These are phyloP conservation scores for Epichloe brachyelytri DNA, from an alignment of 2,329 filamentous ascomycete species.

Conservation along the genomic window DNA sequence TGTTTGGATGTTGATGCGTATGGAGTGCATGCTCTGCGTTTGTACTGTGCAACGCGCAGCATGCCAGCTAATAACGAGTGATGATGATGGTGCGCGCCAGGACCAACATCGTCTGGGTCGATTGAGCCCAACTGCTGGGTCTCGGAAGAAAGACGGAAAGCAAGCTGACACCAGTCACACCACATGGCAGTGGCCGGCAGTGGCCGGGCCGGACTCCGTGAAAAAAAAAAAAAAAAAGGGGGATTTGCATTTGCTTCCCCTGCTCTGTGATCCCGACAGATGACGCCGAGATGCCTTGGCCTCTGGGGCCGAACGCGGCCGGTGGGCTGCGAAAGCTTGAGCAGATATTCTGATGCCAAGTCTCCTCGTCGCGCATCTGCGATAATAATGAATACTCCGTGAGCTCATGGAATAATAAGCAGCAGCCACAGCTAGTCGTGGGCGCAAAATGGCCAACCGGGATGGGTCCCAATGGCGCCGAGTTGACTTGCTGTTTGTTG, in stretches of 20 bases:
- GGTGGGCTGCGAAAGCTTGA: slow-evolving; percentile 1
- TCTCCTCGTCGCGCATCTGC: no score
- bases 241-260: not conserved
- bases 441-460: not conserved
- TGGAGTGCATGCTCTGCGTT: not conserved
- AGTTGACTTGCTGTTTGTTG: no score
- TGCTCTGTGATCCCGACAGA: not conserved
- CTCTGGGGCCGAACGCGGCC: slow-evolving; percentile 2
- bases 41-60: not conserved
- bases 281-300: slow-evolving; percentile 1
- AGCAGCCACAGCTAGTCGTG: not conserved
- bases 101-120: not conserved
- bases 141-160: not conserved
- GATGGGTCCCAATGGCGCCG: no score
- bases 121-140: not conserved
- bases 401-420: not conserved
- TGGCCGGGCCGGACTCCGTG: no score
- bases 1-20: not conserved
- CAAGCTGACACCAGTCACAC: not conserved
- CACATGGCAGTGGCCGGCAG: not conserved
- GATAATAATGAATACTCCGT: not conserved
- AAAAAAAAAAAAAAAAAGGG: no score
- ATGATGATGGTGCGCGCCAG: not conserved
- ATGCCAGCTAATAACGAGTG: not conserved
- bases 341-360: not conserved